These are phyloP conservation scores for Chamaenerion angustifolium DNA, from an alignment of 345 rosid species.

Conservation along the genomic window DNA sequence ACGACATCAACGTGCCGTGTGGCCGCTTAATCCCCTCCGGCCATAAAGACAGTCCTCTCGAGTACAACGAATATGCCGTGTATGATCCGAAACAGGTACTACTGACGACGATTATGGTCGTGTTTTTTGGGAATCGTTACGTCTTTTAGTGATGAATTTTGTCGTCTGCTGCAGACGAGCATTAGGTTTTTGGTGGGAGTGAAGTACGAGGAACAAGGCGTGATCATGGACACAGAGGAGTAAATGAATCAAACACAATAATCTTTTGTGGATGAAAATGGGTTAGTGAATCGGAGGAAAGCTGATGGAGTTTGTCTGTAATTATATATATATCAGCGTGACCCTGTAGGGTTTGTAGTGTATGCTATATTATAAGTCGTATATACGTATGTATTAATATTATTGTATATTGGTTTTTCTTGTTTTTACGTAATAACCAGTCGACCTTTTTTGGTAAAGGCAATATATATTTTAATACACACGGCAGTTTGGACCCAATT, in stretches of 20 bases:
- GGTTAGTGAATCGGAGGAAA: neutral
- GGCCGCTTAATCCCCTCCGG: slow-evolving; percentile 50
- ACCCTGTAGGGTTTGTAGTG: neutral
- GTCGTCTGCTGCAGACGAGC: slow-evolving; percentile 25
- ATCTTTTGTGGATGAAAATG: no score
- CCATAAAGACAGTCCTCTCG: slow-evolving; percentile 49
- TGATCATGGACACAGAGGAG: slow-evolving; percentile 19
- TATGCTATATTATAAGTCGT: no score
- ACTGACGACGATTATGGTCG: neutral
- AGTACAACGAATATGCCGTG: slow-evolving; percentile 69
- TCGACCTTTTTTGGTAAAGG: no score
- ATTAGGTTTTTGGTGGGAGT: slow-evolving; percentile 59
- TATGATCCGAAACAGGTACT: slow-evolving; percentile 69
- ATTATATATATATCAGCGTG: neutral
- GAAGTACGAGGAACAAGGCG: slow-evolving; percentile 50
- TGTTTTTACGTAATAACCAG: no score
- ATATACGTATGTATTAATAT: no score
- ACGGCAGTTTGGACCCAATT: no score
- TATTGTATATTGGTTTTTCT: no score
- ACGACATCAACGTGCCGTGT: slow-evolving; percentile 57
- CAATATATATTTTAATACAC: no score
- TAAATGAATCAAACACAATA: neutral
- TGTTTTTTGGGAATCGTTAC: no score
- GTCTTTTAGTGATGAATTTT: neutral
- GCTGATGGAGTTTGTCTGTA: slow-evolving; percentile 5